Evolutionary conservation across 2,329 filamentous ascomycete genomes (phyloP).

Genomic region (Pseudogymnoascus sp.): DNA sequence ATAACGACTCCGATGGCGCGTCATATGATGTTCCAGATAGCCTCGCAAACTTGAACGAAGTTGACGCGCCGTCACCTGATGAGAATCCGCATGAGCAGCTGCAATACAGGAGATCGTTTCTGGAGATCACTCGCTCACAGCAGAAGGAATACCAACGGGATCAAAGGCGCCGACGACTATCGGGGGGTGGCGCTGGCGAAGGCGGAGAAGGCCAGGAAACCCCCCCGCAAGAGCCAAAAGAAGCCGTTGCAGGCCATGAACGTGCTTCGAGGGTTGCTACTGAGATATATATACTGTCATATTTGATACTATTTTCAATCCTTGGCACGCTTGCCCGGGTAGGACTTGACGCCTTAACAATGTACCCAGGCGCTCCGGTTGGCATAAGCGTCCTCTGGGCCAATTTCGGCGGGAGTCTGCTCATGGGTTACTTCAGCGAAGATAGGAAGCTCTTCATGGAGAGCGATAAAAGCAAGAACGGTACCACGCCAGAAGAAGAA

Average conservation of each 20-base stretch:
- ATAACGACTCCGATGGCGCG: background rate
- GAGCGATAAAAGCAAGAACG: constrained; percentile 29
- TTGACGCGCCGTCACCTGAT: constrained; percentile 12
- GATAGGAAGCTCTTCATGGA: constrained; percentile 65
- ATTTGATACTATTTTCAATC: constrained; percentile 79
- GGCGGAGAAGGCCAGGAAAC: background rate
- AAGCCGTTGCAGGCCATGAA: background rate
- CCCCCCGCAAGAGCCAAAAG: background rate
- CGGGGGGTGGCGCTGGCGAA: background rate
- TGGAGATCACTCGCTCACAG: constrained; percentile 12
- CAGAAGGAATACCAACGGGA: constrained; percentile 6
- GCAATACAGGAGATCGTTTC: constrained; percentile 11
- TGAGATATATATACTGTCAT: constrained; percentile 65
- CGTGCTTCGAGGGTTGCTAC: constrained; percentile 43
- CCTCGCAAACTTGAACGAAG: constrained; percentile 13
- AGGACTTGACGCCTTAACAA: constrained; percentile 70
- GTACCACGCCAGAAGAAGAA: constrained; percentile 29
- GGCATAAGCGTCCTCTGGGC: constrained; percentile 75
- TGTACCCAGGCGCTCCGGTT: constrained; percentile 70
- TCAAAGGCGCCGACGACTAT: background rate
- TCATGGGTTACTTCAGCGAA: constrained; percentile 82
- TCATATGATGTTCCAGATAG: constrained; percentile 12
- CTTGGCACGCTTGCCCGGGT: constrained; percentile 77
- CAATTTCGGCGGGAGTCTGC: constrained; percentile 71
- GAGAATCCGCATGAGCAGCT: constrained; percentile 14